Evolutionary conservation across 228 moss, liverwort and hornwort genomes (phyloP).

Genomic region (Sphagnum fallax): DNA sequence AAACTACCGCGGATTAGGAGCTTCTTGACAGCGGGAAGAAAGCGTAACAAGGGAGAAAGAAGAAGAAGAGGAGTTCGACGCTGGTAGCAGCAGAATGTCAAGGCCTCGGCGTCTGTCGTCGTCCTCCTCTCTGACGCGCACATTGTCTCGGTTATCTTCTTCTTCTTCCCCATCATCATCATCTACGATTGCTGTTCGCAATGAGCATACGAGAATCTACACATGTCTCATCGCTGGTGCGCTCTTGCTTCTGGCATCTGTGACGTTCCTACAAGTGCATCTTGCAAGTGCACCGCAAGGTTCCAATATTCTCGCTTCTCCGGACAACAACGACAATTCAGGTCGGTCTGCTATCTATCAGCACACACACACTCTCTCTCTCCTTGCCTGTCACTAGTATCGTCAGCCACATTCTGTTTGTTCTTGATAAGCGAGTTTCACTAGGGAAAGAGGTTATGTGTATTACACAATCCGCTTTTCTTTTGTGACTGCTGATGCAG

Average conservation of each 20-base stretch:
- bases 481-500: slow-evolving; percentile 17
- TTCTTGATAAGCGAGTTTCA: not conserved
- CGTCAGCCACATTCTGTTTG: not conserved
- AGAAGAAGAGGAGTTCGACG: slow-evolving; percentile 3
- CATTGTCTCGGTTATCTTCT: slow-evolving; percentile 40
- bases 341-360: slow-evolving; percentile 11
- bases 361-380: no score
- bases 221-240: slow-evolving; percentile 48
- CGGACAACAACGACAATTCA: slow-evolving; percentile 49
- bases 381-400: not conserved
- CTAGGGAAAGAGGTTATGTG: not conserved
- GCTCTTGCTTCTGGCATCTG: slow-evolving; percentile 49
- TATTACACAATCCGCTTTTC: not conserved
- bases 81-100: slow-evolving; percentile 39
- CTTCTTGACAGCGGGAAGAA: no score
- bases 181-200: slow-evolving; percentile 32
- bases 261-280: slow-evolving; percentile 60
- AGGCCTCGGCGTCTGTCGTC: slow-evolving; percentile 57
- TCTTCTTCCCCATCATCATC: slow-evolving; percentile 44
- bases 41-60: not conserved
- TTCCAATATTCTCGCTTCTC: slow-evolving; percentile 25
- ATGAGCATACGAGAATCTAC: slow-evolving; percentile 40
- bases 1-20: no score
- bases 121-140: slow-evolving; percentile 7
- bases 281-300: slow-evolving; percentile 36